Conservation (phyloP, 129 eudicot species). For the Sambucus nigra region DNA sequence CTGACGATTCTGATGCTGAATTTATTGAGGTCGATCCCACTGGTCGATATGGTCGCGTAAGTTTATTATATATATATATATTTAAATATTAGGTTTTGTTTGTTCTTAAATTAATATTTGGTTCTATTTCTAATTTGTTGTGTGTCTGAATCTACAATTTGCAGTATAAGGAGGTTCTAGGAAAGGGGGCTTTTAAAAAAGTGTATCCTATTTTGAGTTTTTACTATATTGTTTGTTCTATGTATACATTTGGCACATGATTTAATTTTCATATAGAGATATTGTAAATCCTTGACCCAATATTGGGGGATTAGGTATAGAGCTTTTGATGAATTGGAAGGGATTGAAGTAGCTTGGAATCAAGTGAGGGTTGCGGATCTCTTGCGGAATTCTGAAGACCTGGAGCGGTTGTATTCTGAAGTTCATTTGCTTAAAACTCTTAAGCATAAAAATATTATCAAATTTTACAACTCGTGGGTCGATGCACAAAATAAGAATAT, state of each 20-base stretch:
- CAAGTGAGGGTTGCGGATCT: conserved; percentile 76
- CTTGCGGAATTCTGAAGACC: conserved; percentile 53
- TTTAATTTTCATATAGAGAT: not conserved
- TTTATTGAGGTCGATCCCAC: conserved; percentile 83
- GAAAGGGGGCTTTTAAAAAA: conserved; percentile 92
- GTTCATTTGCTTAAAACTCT: conserved; percentile 87
- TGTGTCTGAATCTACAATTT: conserved; percentile 11
- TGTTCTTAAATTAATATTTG: not conserved
- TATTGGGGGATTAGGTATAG: conserved; percentile 43
- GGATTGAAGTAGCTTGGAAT: conserved; percentile 98
- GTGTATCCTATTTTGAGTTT: conserved; percentile 56
- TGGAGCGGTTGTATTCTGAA: conserved; percentile 77
- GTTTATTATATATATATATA: conserved; percentile 4
- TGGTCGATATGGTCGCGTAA: conserved; percentile 93
- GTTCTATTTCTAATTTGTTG: not conserved
- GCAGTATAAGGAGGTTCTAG: conserved; percentile 91
- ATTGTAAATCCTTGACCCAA: conserved; percentile 21
- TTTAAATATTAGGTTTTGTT: not conserved
- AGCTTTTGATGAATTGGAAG: conserved; percentile 94
- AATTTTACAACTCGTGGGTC: conserved; percentile 86
- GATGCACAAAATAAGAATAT: conserved; percentile 70
- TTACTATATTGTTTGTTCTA: not conserved
- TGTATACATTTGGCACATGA: not conserved
- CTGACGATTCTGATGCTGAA: conserved; percentile 55
- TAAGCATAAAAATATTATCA: conserved; percentile 88